phyloP scores from a whole-genome alignment of 495 filamentous ascomycete genomes.

The Articulospora tetracladia region DNA sequence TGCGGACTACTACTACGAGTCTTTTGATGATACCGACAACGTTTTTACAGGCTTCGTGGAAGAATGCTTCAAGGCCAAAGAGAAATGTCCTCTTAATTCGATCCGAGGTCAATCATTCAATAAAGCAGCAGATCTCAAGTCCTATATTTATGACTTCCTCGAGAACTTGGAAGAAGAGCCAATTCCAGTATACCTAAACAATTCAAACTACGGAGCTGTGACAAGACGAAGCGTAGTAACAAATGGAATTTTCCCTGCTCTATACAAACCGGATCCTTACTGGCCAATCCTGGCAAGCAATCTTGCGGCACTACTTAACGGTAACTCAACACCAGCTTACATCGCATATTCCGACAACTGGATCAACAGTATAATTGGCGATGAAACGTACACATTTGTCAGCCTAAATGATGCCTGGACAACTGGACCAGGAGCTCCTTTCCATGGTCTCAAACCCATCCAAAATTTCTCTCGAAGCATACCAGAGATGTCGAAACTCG shows the following conservation, averaged over 20 bases:
- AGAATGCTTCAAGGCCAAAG: slow-evolving; percentile 38
- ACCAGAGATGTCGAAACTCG: neutral
- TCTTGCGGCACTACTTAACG: slow-evolving; percentile 32
- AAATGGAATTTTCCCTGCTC: slow-evolving; percentile 33
- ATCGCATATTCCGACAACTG: slow-evolving; percentile 27
- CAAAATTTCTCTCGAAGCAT: slow-evolving; percentile 28
- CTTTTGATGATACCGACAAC: slow-evolving; percentile 31
- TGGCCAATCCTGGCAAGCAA: slow-evolving; percentile 34
- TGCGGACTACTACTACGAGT: slow-evolving; percentile 28
- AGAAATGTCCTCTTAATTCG: slow-evolving; percentile 31
- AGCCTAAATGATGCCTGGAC: slow-evolving; percentile 34
- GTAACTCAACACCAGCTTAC: slow-evolving; percentile 39
- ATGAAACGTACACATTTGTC: slow-evolving; percentile 25
- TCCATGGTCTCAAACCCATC: slow-evolving; percentile 27
- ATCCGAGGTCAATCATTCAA: slow-evolving; percentile 24
- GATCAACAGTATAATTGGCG: neutral
- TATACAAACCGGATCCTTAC: slow-evolving; percentile 30
- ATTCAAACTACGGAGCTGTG: slow-evolving; percentile 32
- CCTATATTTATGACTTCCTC: slow-evolving; percentile 25
- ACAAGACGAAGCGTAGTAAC: slow-evolving; percentile 32
- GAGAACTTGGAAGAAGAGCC: slow-evolving; percentile 30
- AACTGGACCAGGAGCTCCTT: slow-evolving; percentile 19
- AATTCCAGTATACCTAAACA: slow-evolving; percentile 38
- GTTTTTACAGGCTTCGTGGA: slow-evolving; percentile 39
- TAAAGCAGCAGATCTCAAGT: slow-evolving; percentile 18